Evolutionary conservation across 345 rosid species (phyloP), one percentile per base, ranked within the genome.

Genomic region (Arabidopsis thaliana): DNA sequence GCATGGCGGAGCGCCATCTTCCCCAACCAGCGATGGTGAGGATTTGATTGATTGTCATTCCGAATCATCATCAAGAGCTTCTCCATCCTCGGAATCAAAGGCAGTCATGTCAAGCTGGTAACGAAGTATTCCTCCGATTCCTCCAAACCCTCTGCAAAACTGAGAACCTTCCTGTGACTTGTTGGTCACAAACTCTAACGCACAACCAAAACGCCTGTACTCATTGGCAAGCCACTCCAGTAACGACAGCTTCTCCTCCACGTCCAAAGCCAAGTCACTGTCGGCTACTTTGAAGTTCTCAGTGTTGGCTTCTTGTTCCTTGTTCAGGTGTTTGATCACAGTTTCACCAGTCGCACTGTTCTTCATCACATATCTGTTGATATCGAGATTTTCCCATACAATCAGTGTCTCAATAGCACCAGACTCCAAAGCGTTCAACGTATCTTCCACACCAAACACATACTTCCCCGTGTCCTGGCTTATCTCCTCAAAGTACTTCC

Each of bases 91-190:
- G 1, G 20, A 5, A 5, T 55, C 59, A 55, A 55, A 55, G 2
- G 59, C 37, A 55, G 53, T 49, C 53, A 49, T 49, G 53, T 49
- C 53, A 49, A 49, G 53, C 53, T 49, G 53, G 25, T 49, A 49
- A 49, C 53, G 53, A 49, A 49, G 53, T 49, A 49, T 49, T 24
- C 53, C 53, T 49, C 53, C 53, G 0, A 49, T 49, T 49, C 53
- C 53, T 49, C 53, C 53, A 22, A 49, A 49, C 25, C 53, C 53
- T 49, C 53, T 7, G 53, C 53, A 49, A 49, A 49, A 49, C 53
- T 49, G 50, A n/a, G 50, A 45, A n/a, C 50, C 50, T 45, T 45
- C 50, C 8, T 45, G 50, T 45, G 50, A 45, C 6, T 45, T 45
- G 22, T 45, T 45, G 1, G 50, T 45, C 3, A 45, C 50, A 45